Evolutionary conservation across 768 basidiomycete species (phyloP), one percentile per base, ranked within the genome.

Genomic region (Collybiopsis confluens): DNA sequence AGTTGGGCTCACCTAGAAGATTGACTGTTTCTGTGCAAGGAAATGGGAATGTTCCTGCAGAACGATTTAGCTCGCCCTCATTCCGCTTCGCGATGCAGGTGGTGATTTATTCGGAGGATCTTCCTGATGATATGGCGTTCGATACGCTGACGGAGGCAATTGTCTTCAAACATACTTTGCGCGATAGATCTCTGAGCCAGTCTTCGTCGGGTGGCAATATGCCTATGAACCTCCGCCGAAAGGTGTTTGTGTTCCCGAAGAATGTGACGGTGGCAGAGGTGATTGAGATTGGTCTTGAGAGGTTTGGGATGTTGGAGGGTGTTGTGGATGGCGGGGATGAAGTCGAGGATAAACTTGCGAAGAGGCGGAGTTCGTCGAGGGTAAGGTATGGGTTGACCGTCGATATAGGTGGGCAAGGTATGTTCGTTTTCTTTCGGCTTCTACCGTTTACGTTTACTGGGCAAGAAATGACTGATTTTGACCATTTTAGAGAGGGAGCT

Each of bases 231-330:
- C 69, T 85, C 57, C 76, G 92, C 42, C 78, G 84, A 55, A 94
- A 94, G 68, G 79, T 96, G 43, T 90, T 98, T 66, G 82, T 90
- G 57, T 88, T 98, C 70, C 92, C 96, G 1, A 89, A 92, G 69
- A 98, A 97, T 62, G 86, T 90, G 33, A 98, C 92, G 0, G 97
- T 98, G 2, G 92, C 94, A 0, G 97, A 99, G 68, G 94, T 95
- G 13, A 92, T 97, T 36, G 97, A 99, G 67, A 75, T 90, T 35
- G 90, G 88, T 4, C 65, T 99, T 58, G 97, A 98, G 64, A 73
- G 93, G 54, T 98, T 98, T 64, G 97, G 97, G 2, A 97, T 99
- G 53, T 73, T 82, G 33, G 96, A 97, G 36, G 97, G 95, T n/a
- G 93, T 99, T 1, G 96, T 98, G 70, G 58, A 78, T 66, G 97